Conservation (phyloP, 2,329 filamentous ascomycete genomes). For the Mollisia scopiformis region DNA sequence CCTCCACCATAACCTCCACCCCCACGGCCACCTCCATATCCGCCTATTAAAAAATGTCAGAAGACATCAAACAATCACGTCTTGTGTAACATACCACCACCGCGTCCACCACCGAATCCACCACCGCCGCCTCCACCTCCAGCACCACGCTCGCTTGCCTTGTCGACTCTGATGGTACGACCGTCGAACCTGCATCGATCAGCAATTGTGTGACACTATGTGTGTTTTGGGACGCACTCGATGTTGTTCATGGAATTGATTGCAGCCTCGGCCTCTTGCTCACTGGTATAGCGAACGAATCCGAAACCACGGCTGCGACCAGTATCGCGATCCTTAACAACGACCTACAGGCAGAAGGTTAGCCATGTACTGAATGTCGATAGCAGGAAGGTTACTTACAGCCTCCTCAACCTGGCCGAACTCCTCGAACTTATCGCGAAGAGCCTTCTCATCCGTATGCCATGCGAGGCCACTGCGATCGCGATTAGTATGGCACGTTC, state of each 20-base stretch:
- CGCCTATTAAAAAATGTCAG: conserved; percentile 19
- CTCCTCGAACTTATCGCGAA: conserved; percentile 90
- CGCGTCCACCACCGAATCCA: conserved; percentile 39
- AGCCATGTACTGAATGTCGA: conserved; percentile 9
- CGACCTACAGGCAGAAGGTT: conserved; percentile 63
- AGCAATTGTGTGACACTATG: conserved; percentile 14
- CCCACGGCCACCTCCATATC: conserved; percentile 46
- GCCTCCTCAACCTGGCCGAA: conserved; percentile 93
- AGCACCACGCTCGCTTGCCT: conserved; percentile 72
- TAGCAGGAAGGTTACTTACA: conserved; percentile 59
- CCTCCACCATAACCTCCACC: conserved; percentile 30
- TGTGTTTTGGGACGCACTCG: conserved; percentile 65
- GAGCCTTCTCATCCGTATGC: conserved; percentile 90
- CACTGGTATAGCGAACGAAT: conserved; percentile 86
- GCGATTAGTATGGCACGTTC: conserved; percentile 17
- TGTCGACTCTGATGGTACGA: conserved; percentile 92
- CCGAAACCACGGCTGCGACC: conserved; percentile 96
- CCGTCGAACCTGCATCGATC: conserved; percentile 76
- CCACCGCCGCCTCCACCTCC: conserved; percentile 55
- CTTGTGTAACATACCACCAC: conserved; percentile 15
- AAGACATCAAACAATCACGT: background rate
- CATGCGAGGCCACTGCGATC: conserved; percentile 86
- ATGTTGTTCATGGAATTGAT: conserved; percentile 83
- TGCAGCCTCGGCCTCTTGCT: conserved; percentile 75
- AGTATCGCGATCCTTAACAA: conserved; percentile 97